Base-by-base conservation (phyloP, 495 filamentous ascomycete species). In the Echria macrotheca region DNA sequence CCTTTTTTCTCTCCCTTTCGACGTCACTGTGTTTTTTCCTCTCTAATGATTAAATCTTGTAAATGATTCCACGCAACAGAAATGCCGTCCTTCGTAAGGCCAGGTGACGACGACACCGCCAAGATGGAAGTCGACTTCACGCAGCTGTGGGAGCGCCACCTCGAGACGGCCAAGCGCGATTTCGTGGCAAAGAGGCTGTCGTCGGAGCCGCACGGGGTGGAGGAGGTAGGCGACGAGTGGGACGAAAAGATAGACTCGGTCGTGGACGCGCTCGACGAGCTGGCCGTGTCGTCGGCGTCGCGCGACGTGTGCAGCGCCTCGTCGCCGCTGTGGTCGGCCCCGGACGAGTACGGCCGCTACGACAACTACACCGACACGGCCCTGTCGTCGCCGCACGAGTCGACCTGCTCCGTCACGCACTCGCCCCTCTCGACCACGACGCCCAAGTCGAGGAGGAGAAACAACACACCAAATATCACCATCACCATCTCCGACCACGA, bases 201-300 rank as follows among this genome's bases (percentile, higher is more conserved):
- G 33, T 21, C 23, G 12, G 22, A 22, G 14, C 24, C 11, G n/a
- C 17, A 23, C 23, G 25, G 25, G 15, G 12, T 31, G 28, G 2
- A 18, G 11, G 29, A 44, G 35, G 28, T 32, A 4, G 46, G 35
- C 28, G 21, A 36, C 21, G 12, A 15, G 3, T 61, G 58, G 58
- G 51, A 59, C 31, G 56, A 57, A 11, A 44, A 47, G 21, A 53
- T 57, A 22, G 44, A 55, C 17, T 57, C 54, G 26, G 51, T 62
- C 6, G 52, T 62, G 4, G 58, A 55, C 28, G 45, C 56, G n/a
- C 28, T 64, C 1, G 55, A 56, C 4, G 56, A 59, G 28, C 17
- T 62, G 25, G 42, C 36, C 22, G 32, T 53, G 40, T 44, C 18
- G 24, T n/a, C n/a, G n/a, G n/a, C n/a, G n/a, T n/a, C n/a, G n/a